Base-by-base conservation (phyloP, 148 eudicot genomes). In the Pharnaceum exiguum region DNA sequence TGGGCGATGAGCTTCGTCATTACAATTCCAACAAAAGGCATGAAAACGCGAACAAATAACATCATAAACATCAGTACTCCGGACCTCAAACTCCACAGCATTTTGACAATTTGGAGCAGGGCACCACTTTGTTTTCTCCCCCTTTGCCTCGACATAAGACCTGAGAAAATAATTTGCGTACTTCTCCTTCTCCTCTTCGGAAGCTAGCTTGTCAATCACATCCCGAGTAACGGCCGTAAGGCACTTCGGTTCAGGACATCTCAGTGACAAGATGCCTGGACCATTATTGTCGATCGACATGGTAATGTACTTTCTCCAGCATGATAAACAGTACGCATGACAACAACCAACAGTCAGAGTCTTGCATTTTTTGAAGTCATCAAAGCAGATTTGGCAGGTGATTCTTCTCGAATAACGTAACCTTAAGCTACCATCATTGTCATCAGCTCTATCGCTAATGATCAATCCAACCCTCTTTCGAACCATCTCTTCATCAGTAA, bases 321-420 rank as follows among this genome's bases (percentile, higher is more conserved):
- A 87, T 6, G 67, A 37, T 29, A 25, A 25, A 66, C 90, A 87
- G 47, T 75, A 87, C 1, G 68, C 71, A 57, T 87, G 95, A n/a
- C 69, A 80, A 54, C 90, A 87, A 30, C 65, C 71, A 61, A 76
- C 75, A 30, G 79, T 56, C 25, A 46, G 26, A 0, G 74, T 71
- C 45, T 36, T 24, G 38, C 47, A 68, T 8, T 45, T 38, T 11
- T 79, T 69, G 59, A 51, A 67, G 27, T 51, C 57, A 3, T 84
- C 90, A 36, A 82, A 87, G 65, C 95, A 87, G 50, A 87, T 82
- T 7, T n/a, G n/a, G n/a, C n/a, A n/a, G n/a, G n/a, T n/a, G n/a
- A n/a, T n/a, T n/a, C n/a, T n/a, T n/a, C n/a, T n/a, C n/a, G n/a
- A n/a, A n/a, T n/a, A n/a, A n/a, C n/a, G n/a, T n/a, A n/a, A n/a